Conservation (phyloP, 495 filamentous ascomycete species). For the Xylaria flabelliformis region DNA sequence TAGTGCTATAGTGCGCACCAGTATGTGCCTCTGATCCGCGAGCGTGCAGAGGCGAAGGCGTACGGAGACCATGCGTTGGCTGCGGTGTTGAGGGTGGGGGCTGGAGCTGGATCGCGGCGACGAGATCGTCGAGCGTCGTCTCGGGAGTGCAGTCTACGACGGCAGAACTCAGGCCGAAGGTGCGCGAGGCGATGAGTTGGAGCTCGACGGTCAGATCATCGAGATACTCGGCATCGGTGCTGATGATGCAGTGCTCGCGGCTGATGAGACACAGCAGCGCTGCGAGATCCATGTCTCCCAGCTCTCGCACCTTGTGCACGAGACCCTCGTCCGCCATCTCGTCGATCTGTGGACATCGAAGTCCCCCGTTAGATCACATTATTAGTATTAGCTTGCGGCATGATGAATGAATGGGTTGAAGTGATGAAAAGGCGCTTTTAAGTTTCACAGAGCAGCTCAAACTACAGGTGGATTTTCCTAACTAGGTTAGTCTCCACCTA, state of each 20-base stretch:
- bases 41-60: constrained; percentile 24
- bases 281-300: constrained; percentile 91
- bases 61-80: constrained; percentile 31
- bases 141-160: constrained; percentile 73
- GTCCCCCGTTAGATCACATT: constrained; percentile 20
- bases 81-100: constrained; percentile 7
- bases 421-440: background rate
- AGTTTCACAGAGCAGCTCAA: background rate
- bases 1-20: constrained; percentile 5
- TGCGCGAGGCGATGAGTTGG: constrained; percentile 69
- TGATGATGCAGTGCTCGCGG: constrained; percentile 86
- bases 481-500: background rate
- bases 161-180: constrained; percentile 72
- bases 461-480: background rate
- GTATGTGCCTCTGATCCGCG: constrained; percentile 35
- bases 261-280: constrained; percentile 78
- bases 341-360: constrained; percentile 25
- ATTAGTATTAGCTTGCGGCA: background rate
- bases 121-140: constrained; percentile 83
- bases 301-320: constrained; percentile 67
- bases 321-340: constrained; percentile 68
- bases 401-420: background rate
- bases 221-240: constrained; percentile 66
- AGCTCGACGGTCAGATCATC: constrained; percentile 74
- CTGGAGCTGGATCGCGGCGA: constrained; percentile 66